Conservation (phyloP, 2,329 filamentous ascomycete species). For the Knufia fluminis region DNA sequence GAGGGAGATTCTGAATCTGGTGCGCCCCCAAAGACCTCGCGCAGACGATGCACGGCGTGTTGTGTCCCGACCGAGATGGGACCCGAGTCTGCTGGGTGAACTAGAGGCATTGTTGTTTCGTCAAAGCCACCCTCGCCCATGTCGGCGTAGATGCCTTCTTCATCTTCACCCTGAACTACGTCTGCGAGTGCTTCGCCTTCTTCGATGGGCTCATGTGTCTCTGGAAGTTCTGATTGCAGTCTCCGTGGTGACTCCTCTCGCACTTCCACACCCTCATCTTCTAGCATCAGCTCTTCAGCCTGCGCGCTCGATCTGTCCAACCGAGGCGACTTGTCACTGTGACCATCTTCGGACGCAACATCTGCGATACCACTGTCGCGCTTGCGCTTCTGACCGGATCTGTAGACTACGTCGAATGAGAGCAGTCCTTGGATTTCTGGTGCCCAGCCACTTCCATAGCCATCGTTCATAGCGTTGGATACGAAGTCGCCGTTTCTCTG, state of each 20-base stretch:
- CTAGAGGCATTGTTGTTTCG: conserved; percentile 63
- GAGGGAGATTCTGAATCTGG: conserved; percentile 60
- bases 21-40: conserved; percentile 65
- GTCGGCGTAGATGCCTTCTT: conserved; percentile 32
- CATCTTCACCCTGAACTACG: conserved; percentile 37
- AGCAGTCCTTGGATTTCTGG: conserved; percentile 87
- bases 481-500: conserved; percentile 88
- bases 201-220: conserved; percentile 30
- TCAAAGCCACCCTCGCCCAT: conserved; percentile 53
- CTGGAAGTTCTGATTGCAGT: conserved; percentile 34
- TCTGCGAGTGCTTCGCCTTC: conserved; percentile 39
- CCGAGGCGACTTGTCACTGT: conserved; percentile 56
- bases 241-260: conserved; percentile 58
- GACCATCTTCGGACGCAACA: conserved; percentile 55
- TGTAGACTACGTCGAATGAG: conserved; percentile 72
- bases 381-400: conserved; percentile 82
- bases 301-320: conserved; percentile 58
- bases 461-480: conserved; percentile 73
- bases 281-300: conserved; percentile 36
- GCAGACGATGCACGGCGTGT: conserved; percentile 87
- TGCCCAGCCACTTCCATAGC: conserved; percentile 70
- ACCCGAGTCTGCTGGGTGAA: conserved; percentile 74
- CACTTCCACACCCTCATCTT: conserved; percentile 44
- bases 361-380: conserved; percentile 79
- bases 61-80: conserved; percentile 86